Percentiles rank a stretch among this genome's conserved stretches.
Evolutionary conservation across 805 yeast species (phyloP).

Genomic region (Saturnispora hagleri): DNA sequence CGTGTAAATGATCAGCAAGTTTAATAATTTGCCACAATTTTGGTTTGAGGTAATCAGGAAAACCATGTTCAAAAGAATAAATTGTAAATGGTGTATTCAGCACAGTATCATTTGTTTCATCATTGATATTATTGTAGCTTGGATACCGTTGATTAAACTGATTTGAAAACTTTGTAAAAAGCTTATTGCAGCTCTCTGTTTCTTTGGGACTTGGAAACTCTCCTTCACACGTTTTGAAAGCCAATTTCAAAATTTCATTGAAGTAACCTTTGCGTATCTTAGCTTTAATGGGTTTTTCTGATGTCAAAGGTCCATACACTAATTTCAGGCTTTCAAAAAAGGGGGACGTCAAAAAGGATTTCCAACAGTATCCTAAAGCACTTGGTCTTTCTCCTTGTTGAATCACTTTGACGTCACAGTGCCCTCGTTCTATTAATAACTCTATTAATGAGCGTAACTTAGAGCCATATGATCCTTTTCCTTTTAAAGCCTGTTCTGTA

Average conservation of each 20-base stretch:
- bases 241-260: slow-evolving; percentile 18
- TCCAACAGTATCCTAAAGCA: slow-evolving; percentile 23
- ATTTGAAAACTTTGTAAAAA: slow-evolving; percentile 15
- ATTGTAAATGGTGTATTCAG: slow-evolving; percentile 14
- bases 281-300: slow-evolving; percentile 3
- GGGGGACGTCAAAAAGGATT: slow-evolving; percentile 20
- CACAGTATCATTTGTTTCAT: slow-evolving; percentile 6
- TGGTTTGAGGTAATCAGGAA: slow-evolving; percentile 14
- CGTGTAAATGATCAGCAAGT: slow-evolving; percentile 10
- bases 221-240: slow-evolving; percentile 17
- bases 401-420: slow-evolving; percentile 20
- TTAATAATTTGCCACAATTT: slow-evolving; percentile 16
- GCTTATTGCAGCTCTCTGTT: slow-evolving; percentile 4
- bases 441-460: slow-evolving; percentile 16
- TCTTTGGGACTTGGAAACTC: slow-evolving; percentile 23
- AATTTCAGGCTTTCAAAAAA: slow-evolving; percentile 17
- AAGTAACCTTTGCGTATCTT: slow-evolving; percentile 17
- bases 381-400: slow-evolving; percentile 23
- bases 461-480: slow-evolving; percentile 15
- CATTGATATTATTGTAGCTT: background rate
- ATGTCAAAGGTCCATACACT: slow-evolving; percentile 16
- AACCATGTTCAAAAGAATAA: slow-evolving; percentile 17
- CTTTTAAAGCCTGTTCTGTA: slow-evolving; percentile 12
- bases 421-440: slow-evolving; percentile 18
- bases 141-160: slow-evolving; percentile 17